Evolutionary conservation across 495 filamentous ascomycete genomes (phyloP).

Genomic region (Hyaloscypha finlandica): DNA sequence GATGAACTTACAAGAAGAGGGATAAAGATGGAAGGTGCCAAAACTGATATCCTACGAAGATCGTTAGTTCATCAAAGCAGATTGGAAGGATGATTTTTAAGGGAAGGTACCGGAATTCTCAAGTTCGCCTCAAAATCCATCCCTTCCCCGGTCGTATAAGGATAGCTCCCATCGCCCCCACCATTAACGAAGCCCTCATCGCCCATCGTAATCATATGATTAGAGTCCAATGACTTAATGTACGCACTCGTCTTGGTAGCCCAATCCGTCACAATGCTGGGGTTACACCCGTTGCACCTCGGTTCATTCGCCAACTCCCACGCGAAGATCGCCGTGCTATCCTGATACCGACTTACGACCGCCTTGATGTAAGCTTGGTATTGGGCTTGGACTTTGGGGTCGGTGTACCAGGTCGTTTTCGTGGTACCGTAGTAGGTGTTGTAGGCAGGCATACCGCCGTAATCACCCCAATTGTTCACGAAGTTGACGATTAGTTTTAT

Average conservation of each 20-base stretch:
- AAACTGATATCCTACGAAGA: constrained; percentile 52
- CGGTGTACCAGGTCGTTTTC: constrained; percentile 55
- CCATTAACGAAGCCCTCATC: constrained; percentile 54
- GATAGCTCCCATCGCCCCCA: constrained; percentile 49
- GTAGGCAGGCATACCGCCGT: constrained; percentile 68
- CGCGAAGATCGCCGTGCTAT: constrained; percentile 60
- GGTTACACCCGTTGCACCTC: constrained; percentile 62
- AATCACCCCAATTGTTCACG: constrained; percentile 63
- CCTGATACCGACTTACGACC: constrained; percentile 60
- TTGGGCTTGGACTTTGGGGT: constrained; percentile 52
- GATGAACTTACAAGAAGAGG: constrained; percentile 37
- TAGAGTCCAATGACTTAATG: constrained; percentile 63
- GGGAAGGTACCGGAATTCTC: constrained; percentile 27
- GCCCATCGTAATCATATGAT: constrained; percentile 70
- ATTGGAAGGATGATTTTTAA: neutral
- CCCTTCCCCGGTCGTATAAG: constrained; percentile 57
- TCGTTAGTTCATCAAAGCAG: neutral
- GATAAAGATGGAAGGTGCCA: constrained; percentile 66
- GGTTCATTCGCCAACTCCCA: constrained; percentile 78
- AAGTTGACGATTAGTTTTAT: constrained; percentile 57
- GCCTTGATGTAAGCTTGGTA: constrained; percentile 66
- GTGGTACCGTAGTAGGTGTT: constrained; percentile 37
- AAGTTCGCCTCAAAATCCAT: constrained; percentile 61
- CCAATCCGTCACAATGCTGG: constrained; percentile 63
- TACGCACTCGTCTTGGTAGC: constrained; percentile 58